Conservation (phyloP, 306 rosid species). For the Trifolium pratense region DNA sequence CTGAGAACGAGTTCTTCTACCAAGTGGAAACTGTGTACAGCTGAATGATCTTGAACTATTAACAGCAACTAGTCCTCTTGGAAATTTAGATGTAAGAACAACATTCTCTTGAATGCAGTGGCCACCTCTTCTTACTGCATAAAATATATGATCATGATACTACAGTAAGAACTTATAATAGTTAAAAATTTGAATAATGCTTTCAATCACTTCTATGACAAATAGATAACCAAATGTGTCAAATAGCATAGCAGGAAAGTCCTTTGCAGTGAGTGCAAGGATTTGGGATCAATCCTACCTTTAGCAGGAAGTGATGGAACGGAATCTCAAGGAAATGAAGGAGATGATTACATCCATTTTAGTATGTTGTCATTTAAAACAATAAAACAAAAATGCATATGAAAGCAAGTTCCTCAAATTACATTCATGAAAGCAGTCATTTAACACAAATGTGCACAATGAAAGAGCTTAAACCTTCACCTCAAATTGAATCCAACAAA, state of each 20-base stretch:
- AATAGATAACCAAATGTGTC: constrained; percentile 1
- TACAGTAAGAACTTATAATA: background rate
- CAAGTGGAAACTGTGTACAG: constrained; percentile 33
- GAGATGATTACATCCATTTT: constrained; percentile 7
- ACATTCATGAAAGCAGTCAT: constrained; percentile 17
- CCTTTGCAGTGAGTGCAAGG: constrained; percentile 5
- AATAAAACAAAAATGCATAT: background rate
- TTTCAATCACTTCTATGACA: background rate
- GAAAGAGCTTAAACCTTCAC: background rate
- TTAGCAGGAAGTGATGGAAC: constrained; percentile 20
- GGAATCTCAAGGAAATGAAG: background rate
- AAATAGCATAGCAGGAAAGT: constrained; percentile 21
- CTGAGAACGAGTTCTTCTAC: constrained; percentile 36
- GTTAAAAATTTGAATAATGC: constrained; percentile 19
- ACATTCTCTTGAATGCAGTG: constrained; percentile 30
- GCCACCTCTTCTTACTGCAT: constrained; percentile 44
- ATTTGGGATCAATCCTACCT: constrained; percentile 11
- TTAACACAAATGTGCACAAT: background rate
- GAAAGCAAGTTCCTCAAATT: constrained; percentile 14
- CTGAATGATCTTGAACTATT: constrained; percentile 33
- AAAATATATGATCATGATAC: constrained; percentile 29
- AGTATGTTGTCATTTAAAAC: too few species aligned
- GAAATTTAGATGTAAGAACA: constrained; percentile 28
- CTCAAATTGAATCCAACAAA: constrained; percentile 27
- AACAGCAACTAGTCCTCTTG: constrained; percentile 18